Conservation (phyloP, 116 monocot genomes). For the Posidonia oceanica region DNA sequence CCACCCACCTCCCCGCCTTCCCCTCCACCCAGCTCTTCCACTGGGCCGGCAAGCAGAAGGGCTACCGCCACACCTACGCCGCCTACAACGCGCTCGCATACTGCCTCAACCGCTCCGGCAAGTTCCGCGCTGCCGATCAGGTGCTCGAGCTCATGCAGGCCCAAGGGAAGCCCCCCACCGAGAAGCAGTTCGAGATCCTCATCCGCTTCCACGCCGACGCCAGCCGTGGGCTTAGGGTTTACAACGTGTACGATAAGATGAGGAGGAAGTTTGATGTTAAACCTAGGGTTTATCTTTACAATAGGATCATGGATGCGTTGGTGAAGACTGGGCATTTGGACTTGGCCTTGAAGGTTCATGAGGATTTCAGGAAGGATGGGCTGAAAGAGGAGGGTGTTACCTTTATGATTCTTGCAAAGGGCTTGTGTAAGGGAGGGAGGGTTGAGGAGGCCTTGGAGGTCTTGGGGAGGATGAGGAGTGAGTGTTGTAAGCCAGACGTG, state of each 20-base stretch:
- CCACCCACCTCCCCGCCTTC: slow-evolving; percentile 23
- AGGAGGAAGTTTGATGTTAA: slow-evolving; percentile 27
- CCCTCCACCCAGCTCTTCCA: slow-evolving; percentile 71
- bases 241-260: slow-evolving; percentile 46
- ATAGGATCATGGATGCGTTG: slow-evolving; percentile 59
- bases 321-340: slow-evolving; percentile 44
- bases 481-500: slow-evolving; percentile 65
- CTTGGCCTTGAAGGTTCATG: slow-evolving; percentile 45
- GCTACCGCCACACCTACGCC: slow-evolving; percentile 55
- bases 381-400: slow-evolving; percentile 66
- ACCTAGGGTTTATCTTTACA: slow-evolving; percentile 58
- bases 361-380: slow-evolving; percentile 40
- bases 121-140: slow-evolving; percentile 54
- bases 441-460: slow-evolving; percentile 37
- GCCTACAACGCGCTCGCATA: slow-evolving; percentile 67
- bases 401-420: slow-evolving; percentile 67
- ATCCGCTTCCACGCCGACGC: slow-evolving; percentile 57
- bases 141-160: slow-evolving; percentile 73
- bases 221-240: slow-evolving; percentile 37
- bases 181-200: slow-evolving; percentile 90
- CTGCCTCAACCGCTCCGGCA: slow-evolving; percentile 33
- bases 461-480: slow-evolving; percentile 42
- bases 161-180: slow-evolving; percentile 52
- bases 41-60: slow-evolving; percentile 68
- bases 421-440: slow-evolving; percentile 42